Conservation (phyloP, 345 rosid genomes). For the Eucalyptus decipiens region DNA sequence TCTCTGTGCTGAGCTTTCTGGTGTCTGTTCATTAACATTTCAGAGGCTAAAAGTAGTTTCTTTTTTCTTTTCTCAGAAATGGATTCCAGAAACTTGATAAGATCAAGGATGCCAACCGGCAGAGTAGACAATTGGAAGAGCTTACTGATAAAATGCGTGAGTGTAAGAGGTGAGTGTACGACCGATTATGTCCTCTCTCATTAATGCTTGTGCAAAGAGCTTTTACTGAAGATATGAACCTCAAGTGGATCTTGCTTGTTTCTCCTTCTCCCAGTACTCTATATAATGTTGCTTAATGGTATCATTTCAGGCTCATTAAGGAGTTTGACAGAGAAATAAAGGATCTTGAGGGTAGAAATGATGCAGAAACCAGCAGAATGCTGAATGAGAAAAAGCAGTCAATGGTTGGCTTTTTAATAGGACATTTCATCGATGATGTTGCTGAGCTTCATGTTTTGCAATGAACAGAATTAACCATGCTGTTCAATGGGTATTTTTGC, state of each 20-base stretch:
- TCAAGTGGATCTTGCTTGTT: not conserved
- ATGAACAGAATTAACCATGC: not conserved
- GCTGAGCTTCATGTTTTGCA: not conserved
- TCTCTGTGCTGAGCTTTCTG: not conserved
- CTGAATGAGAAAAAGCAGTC: constrained; percentile 83
- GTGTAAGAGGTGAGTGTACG: constrained; percentile 54
- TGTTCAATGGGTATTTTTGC: not conserved
- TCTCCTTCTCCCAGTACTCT: not conserved
- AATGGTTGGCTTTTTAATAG: constrained; percentile 28
- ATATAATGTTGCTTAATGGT: not conserved
- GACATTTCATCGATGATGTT: not conserved
- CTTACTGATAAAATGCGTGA: constrained; percentile 94
- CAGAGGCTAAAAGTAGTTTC: not conserved
- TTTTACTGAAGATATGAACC: not conserved
- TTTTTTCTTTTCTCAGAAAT: constrained; percentile 31
- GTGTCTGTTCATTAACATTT: not conserved
- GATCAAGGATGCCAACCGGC: constrained; percentile 83
- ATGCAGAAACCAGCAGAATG: constrained; percentile 48
- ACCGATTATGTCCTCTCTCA: not conserved
- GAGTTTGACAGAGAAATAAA: constrained; percentile 85
- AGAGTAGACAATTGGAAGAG: constrained; percentile 92
- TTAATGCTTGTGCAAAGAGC: not conserved
- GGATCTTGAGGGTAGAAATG: constrained; percentile 52
- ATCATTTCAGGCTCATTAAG: constrained; percentile 71
- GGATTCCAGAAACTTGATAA: constrained; percentile 96